Base-by-base conservation (phyloP, 75 land plant genomes). In the Azolla pinnata region DNA sequence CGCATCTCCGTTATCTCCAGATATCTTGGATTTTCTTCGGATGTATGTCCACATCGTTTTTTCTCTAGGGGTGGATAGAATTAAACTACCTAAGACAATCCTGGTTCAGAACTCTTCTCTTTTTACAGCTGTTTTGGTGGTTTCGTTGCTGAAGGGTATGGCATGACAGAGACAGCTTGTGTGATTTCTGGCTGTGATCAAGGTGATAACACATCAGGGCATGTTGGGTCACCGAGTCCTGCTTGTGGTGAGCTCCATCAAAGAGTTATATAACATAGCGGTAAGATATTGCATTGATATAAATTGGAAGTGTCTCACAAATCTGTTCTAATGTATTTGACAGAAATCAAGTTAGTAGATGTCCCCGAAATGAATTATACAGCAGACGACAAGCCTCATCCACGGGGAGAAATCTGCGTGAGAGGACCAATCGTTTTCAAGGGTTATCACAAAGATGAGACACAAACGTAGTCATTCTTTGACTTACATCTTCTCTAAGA, bases 161-260 rank as follows among this genome's bases (percentile, higher is more conserved):
- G 99, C 30, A 95, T 95, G 99, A 95, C 99, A 28, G 99, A 95
- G 47, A 82, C 88, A 31, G 77, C 99, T n/a, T 95, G 99, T 72
- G 75, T 78, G 18, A 79, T 85, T 55, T 75, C 75, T 55, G 18
- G 69, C 19, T 68, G 73, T 74, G 74, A 76, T 21, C 75, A 63
- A 45, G 77, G 77, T 54, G 99, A 95, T 74, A 71, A 30, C 30
- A 71, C 81, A 30, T 73, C 92, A 47, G 99, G 99, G 16, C 97
- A 95, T 81, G 99, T 95, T 73, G 99, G 99, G 25, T 62, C 99
- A 27, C 99, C 99, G 1, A 95, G 66, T 75, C 82, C 97, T 49
- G 71, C 86, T 31, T 89, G 96, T 72, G 99, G 99, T 93, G 47
- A 51, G 19, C n/a, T 51, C 19, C 7, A 51, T 51, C 19, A 19